A percentile compares a stretch with the other conserved stretches of the same genome.
These are phyloP conservation scores for Onygenales sp. DNA, from an alignment of 2,329 filamentous ascomycete genomes.

Conservation along the genomic window DNA sequence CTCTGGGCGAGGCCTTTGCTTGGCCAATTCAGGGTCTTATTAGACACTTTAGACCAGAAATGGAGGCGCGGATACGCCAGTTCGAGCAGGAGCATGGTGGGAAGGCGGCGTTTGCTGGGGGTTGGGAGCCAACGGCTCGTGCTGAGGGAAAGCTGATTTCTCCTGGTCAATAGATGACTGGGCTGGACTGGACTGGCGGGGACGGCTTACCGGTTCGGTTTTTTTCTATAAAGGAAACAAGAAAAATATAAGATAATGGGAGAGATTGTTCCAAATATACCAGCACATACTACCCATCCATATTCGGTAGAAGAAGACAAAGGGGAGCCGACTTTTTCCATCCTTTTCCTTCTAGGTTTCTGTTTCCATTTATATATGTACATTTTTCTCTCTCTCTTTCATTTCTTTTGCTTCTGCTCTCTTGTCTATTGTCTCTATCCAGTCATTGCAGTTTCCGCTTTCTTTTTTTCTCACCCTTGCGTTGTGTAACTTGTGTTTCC, in stretches of 20 bases:
- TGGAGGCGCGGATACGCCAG: slow-evolving; percentile 81
- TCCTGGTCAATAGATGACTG: slow-evolving; percentile 66
- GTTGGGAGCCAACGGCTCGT: slow-evolving; percentile 68
- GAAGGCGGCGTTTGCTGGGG: slow-evolving; percentile 65
- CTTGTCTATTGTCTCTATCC: not conserved
- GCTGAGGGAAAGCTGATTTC: slow-evolving; percentile 76
- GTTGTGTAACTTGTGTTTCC: not conserved
- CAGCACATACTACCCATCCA: not conserved
- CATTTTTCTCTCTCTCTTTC: not conserved
- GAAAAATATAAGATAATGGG: not conserved
- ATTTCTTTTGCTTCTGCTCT: not conserved
- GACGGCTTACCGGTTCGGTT: not conserved
- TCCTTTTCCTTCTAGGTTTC: no score
- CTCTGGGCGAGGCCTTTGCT: slow-evolving; percentile 92
- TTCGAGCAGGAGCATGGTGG: slow-evolving; percentile 60
- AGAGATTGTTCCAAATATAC: not conserved
- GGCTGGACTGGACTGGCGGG: not conserved
- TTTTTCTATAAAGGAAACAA: not conserved
- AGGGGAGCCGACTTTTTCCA: not conserved
- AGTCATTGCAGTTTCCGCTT: not conserved
- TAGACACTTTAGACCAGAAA: slow-evolving; percentile 91
- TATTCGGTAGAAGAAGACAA: not conserved
- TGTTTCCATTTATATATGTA: not conserved
- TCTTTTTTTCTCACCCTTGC: not conserved
- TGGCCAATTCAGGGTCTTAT: slow-evolving; percentile 98